Conservation (phyloP, 176 grass and related monocot genomes). For the Pontederia crassipes region DNA sequence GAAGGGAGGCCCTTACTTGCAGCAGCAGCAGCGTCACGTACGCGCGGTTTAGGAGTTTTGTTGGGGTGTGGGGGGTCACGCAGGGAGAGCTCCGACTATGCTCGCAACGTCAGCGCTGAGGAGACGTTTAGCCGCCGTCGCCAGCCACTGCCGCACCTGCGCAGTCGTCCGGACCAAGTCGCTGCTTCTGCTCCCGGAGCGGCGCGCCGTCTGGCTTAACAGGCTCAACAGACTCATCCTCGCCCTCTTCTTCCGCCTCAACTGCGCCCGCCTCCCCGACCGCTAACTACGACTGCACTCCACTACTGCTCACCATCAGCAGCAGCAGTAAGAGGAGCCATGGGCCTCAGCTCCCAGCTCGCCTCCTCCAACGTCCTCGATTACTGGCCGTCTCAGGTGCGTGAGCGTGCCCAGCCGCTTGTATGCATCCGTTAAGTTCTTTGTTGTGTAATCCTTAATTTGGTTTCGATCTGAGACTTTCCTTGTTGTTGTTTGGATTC, state of each 20-base stretch:
- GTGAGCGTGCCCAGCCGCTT: background rate
- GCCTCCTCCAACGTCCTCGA: conserved; percentile 1
- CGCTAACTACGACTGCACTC: background rate
- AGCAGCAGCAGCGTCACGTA: too few species aligned
- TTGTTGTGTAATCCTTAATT: background rate
- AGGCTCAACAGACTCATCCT: conserved; percentile 10
- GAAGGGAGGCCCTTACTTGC: too few species aligned
- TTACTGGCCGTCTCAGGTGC: conserved; percentile 4
- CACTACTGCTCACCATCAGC: too few species aligned
- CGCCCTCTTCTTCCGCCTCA: conserved; percentile 10
- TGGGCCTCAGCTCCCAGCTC: conserved; percentile 13
- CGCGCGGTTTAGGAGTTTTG: background rate
- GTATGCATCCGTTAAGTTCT: background rate
- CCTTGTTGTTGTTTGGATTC: background rate
- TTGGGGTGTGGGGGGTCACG: background rate
- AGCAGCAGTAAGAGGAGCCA: background rate
- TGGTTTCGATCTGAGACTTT: background rate
- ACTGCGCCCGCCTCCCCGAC: conserved; percentile 8
- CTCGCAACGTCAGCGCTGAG: background rate
- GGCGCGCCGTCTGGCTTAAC: conserved; percentile 5
- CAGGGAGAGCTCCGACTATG: background rate
- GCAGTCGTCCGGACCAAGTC: background rate
- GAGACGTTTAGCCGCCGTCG: conserved; percentile 2
- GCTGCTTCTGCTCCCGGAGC: conserved; percentile 1
- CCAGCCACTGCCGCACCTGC: background rate